Evolutionary conservation across 345 rosid genomes (phyloP).

Genomic region (Sisymbrium altissimum): DNA sequence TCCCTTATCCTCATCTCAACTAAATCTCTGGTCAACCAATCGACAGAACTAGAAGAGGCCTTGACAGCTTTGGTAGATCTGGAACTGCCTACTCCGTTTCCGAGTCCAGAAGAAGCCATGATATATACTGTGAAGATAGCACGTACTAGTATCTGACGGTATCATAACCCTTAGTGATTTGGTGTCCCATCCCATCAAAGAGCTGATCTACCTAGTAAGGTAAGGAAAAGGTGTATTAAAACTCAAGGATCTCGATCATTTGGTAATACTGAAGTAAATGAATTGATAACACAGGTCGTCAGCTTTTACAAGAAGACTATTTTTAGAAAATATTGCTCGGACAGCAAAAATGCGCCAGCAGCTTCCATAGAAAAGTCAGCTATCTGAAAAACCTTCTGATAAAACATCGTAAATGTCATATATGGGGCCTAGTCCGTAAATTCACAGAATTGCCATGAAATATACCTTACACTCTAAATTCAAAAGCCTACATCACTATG

Average conservation of each 20-base stretch:
- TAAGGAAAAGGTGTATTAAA: neutral
- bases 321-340: neutral
- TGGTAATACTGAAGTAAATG: neutral
- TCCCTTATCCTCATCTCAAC: slow-evolving; percentile 89
- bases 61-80: slow-evolving; percentile 81
- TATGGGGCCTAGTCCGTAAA: too few relatives aligned
- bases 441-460: too few relatives aligned
- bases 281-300: neutral
- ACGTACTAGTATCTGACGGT: slow-evolving; percentile 40
- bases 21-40: slow-evolving; percentile 95
- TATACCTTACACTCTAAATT: neutral
- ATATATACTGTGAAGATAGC: slow-evolving; percentile 20
- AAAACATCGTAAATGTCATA: too few relatives aligned
- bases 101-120: slow-evolving; percentile 87
- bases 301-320: neutral
- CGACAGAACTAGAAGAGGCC: slow-evolving; percentile 90
- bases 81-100: slow-evolving; percentile 95
- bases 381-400: too few relatives aligned
- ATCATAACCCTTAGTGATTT: slow-evolving; percentile 30
- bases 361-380: too few relatives aligned
- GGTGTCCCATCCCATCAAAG: slow-evolving; percentile 45
- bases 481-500: neutral
- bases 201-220: slow-evolving; percentile 48
- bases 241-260: neutral
- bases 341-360: too few relatives aligned